A percentile compares a stretch with the other conserved stretches of the same genome.
phyloP scores from a whole-genome alignment of 2,329 filamentous ascomycete genomes.

The Paraconiothyrium brasiliense region DNA sequence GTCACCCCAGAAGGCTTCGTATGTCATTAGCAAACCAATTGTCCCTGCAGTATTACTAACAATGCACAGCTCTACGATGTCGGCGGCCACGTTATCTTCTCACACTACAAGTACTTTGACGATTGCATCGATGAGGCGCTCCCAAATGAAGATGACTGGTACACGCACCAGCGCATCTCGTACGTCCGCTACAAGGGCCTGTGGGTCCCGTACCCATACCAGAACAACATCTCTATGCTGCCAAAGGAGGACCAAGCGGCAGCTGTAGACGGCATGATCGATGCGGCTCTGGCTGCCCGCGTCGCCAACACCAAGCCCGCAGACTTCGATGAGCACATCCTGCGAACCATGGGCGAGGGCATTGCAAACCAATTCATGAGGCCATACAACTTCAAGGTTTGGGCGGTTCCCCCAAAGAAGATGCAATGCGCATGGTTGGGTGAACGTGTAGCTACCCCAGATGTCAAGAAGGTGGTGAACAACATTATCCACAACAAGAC shows the following conservation, averaged over 20 bases:
- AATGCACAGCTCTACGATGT: constrained; percentile 86
- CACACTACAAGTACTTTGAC: constrained; percentile 99
- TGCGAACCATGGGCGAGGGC: constrained; percentile 88
- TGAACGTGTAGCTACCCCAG: constrained; percentile 95
- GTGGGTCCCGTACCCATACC: constrained; percentile 99
- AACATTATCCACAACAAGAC: constrained; percentile 97
- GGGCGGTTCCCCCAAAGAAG: constrained; percentile 94
- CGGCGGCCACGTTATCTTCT: constrained; percentile 98
- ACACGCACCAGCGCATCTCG: constrained; percentile 96
- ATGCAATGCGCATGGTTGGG: constrained; percentile 99
- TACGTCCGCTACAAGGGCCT: constrained; percentile 96
- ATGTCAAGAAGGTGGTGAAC: constrained; percentile 90
- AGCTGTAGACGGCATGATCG: constrained; percentile 95
- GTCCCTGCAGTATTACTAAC: constrained; percentile 30
- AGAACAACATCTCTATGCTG: constrained; percentile 99
- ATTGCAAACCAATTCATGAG: constrained; percentile 98
- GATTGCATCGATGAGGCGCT: constrained; percentile 98
- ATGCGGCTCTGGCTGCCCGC: constrained; percentile 86
- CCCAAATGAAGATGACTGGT: constrained; percentile 94
- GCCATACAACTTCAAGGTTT: constrained; percentile 99
- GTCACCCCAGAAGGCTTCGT: constrained; percentile 96
- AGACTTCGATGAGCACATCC: constrained; percentile 98
- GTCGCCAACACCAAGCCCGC: constrained; percentile 91
- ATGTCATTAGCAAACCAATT: constrained; percentile 58
- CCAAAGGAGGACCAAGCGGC: constrained; percentile 96